Evolutionary conservation across 495 filamentous ascomycete genomes (phyloP).

Genomic region (Aspergillus bertholletiae): DNA sequence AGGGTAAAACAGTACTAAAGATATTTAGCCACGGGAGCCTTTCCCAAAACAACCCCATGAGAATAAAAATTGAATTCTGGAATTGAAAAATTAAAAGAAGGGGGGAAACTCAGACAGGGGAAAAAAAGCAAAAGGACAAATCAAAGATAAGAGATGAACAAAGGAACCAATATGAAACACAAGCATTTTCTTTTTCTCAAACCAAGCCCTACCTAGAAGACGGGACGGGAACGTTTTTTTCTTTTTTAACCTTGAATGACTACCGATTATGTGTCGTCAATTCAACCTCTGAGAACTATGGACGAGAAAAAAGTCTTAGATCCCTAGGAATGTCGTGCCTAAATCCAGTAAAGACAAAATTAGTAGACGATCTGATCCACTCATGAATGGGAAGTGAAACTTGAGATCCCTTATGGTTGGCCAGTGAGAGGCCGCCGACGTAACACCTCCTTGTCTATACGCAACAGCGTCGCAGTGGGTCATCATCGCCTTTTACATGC

Average conservation of each 20-base stretch:
- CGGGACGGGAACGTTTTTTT: neutral
- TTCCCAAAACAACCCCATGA: neutral
- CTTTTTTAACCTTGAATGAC: neutral
- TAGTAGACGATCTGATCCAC: slow-evolving; percentile 13
- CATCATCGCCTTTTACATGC: neutral
- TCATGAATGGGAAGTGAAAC: slow-evolving; percentile 6
- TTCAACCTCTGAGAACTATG: neutral
- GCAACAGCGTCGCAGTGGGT: slow-evolving; percentile 10
- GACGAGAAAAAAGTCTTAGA: neutral
- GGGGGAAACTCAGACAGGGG: too few species aligned
- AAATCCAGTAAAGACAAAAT: slow-evolving; percentile 11
- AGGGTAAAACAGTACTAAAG: neutral
- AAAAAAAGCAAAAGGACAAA: too few species aligned
- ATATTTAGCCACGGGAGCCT: neutral
- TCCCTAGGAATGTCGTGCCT: neutral
- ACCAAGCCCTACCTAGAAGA: neutral
- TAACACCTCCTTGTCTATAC: slow-evolving; percentile 21
- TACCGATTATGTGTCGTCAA: neutral
- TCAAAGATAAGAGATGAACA: neutral
- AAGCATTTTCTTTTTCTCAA: neutral
- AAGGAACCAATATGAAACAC: neutral
- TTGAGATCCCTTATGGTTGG: slow-evolving; percentile 9
- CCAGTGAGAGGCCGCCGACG: slow-evolving; percentile 13
- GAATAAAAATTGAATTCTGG: neutral
- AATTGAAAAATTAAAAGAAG: neutral